Evolutionary conservation across 2,329 filamentous ascomycete species (phyloP), one percentile per base, ranked within the genome.

Genomic region (Pseudonectria buxi): DNA sequence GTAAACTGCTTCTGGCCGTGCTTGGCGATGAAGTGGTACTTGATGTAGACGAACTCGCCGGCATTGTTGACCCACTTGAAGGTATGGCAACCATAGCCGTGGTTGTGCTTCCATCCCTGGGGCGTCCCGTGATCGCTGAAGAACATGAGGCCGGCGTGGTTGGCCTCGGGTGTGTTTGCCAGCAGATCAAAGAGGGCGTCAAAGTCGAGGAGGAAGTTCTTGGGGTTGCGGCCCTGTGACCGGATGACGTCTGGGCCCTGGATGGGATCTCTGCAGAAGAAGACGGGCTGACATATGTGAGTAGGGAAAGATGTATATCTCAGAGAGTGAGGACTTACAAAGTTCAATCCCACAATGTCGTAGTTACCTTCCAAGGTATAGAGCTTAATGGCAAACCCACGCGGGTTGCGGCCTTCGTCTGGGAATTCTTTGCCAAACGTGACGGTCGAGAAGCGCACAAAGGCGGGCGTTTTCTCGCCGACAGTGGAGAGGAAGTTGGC

Each of bases 121-220:
- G 72, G 72, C 3, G 65, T 69, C 7, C 68, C 68, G 2, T 69
- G 62, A 24, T 71, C 57, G 22, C 66, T 61, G 40, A 77, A 74
- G 2, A 76, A 53, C 15, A 65, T 61, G 67, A 76, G 71, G 30
- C 74, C 45, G 10, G 61, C 62, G 47, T 78, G 72, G 1, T 68
- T 46, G 0, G 39, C 47, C 11, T 50, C 47, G 0, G 62, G 67
- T 34, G 71, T 72, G 32, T 58, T 51, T 7, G 46, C 31, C 3
- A 53, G 49, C 16, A 55, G 57, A 18, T 55, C 52, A 45, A 45
- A 53, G 9, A 55, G 50, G 72, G 41, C 74, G 14, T 65, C 66
- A 7, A 55, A 55, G 36, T 68, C 62, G 0, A 57, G 54, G n/a
- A 63, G 54, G 36, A 66, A 64, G 3, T 55, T 68, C 28, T 57